A percentile compares a stretch with the other conserved stretches of the same genome.
Conservation (phyloP, 2,329 filamentous ascomycete genomes). For the Corinectria fuckeliana region DNA sequence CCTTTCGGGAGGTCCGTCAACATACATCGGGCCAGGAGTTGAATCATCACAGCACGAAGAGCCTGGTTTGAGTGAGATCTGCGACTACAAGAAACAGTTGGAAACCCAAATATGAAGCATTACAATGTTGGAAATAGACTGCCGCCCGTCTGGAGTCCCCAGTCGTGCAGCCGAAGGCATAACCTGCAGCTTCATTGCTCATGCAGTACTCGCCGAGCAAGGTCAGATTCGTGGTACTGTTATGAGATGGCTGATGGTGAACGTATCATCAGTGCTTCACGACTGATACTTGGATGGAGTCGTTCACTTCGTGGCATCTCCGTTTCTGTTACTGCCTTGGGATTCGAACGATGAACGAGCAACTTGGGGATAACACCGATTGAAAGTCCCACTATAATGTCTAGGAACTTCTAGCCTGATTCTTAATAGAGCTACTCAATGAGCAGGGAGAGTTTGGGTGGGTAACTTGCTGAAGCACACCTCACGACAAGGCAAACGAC, state of each 20-base stretch:
- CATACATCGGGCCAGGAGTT: neutral
- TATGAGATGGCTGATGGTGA: neutral
- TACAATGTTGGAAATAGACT: neutral
- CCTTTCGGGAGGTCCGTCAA: neutral
- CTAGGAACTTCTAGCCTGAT: neutral
- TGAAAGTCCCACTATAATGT: too few relatives aligned
- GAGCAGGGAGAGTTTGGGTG: neutral
- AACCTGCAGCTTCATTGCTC: constrained; percentile 6
- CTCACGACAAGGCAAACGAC: neutral
- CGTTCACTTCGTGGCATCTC: neutral
- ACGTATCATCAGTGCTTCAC: neutral
- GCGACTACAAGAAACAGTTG: neutral
- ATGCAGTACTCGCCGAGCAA: constrained; percentile 25
- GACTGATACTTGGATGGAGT: neutral
- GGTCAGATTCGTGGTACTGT: constrained; percentile 11
- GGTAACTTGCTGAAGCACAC: neutral
- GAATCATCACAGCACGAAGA: neutral
- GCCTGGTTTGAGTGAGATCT: neutral
- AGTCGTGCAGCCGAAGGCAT: neutral
- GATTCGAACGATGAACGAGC: neutral
- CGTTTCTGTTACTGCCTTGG: neutral
- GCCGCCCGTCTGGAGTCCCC: neutral
- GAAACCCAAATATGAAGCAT: neutral
- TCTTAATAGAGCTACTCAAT: neutral
- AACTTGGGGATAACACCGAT: neutral